Percentiles rank a stretch among this genome's conserved stretches.
Conservation (phyloP, 2,329 filamentous ascomycete genomes). For the Celoporthe dispersa region DNA sequence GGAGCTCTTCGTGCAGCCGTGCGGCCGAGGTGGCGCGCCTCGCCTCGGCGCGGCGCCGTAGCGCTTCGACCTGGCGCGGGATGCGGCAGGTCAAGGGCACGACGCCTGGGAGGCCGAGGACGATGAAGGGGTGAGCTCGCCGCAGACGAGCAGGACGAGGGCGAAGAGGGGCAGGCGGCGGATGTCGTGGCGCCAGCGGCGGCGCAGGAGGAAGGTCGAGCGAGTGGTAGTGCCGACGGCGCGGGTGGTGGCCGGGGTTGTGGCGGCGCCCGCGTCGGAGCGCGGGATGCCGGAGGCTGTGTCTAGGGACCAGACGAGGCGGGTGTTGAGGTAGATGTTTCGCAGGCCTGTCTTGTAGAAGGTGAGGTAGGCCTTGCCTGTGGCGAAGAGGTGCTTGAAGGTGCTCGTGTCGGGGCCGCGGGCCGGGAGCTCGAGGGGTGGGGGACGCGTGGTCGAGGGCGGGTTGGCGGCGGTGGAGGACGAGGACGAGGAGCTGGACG, state of each 20-base stretch:
- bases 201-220: conserved; percentile 71
- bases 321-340: conserved; percentile 71
- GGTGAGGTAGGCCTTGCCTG: conserved; percentile 74
- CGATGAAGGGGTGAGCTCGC: conserved; percentile 86
- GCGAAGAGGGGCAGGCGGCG: conserved; percentile 79
- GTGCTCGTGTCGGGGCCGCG: conserved; percentile 51
- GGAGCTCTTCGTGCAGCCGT: conserved; percentile 34
- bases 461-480: conserved; percentile 58
- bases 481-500: background rate
- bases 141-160: conserved; percentile 75
- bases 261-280: conserved; percentile 48
- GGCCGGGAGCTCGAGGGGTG: conserved; percentile 66
- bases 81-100: conserved; percentile 85
- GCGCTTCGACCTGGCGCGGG: conserved; percentile 70
- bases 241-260: conserved; percentile 39
- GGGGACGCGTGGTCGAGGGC: conserved; percentile 72
- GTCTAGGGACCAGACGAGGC: conserved; percentile 52
- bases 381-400: conserved; percentile 58
- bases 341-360: conserved; percentile 91
- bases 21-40: conserved; percentile 56
- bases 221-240: conserved; percentile 54
- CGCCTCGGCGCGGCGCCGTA: conserved; percentile 57
- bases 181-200: conserved; percentile 72
- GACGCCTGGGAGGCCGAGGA: conserved; percentile 69
- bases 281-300: conserved; percentile 28